Percentiles rank a stretch among this genome's conserved stretches.
phyloP scores from a whole-genome alignment of 2,329 filamentous ascomycete species.

The Nemania diffusa region DNA sequence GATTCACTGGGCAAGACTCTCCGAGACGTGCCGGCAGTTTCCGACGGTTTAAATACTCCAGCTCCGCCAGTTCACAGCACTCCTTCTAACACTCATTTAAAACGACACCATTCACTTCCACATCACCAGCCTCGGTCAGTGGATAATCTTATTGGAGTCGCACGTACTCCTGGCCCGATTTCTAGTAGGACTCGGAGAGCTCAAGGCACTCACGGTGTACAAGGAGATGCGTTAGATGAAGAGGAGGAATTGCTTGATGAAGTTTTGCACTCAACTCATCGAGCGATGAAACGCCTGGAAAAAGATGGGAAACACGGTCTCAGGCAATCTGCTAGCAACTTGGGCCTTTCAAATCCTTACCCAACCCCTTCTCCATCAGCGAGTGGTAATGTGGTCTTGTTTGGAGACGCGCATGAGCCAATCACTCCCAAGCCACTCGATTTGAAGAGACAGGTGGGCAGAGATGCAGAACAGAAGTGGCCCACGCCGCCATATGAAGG shows the following conservation, averaged over 20 bases:
- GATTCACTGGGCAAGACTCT: slow-evolving; percentile 70
- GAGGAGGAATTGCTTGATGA: slow-evolving; percentile 97
- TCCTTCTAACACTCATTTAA: slow-evolving; percentile 63
- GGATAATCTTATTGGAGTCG: slow-evolving; percentile 69
- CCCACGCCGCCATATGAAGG: slow-evolving; percentile 96
- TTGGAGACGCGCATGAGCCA: slow-evolving; percentile 71
- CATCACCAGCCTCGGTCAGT: slow-evolving; percentile 71
- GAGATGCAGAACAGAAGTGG: slow-evolving; percentile 74
- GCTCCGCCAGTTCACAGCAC: slow-evolving; percentile 65
- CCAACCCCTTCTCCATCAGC: slow-evolving; percentile 80
- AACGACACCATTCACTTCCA: slow-evolving; percentile 73
- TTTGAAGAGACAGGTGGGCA: slow-evolving; percentile 65
- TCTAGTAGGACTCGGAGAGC: slow-evolving; percentile 84
- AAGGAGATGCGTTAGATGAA: slow-evolving; percentile 94
- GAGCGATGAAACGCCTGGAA: slow-evolving; percentile 77
- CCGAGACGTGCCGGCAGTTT: slow-evolving; percentile 63
- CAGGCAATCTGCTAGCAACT: slow-evolving; percentile 72
- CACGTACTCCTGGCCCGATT: slow-evolving; percentile 68
- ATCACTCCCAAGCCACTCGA: slow-evolving; percentile 77
- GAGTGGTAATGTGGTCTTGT: slow-evolving; percentile 80
- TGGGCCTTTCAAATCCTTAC: slow-evolving; percentile 70
- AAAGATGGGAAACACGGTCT: slow-evolving; percentile 62
- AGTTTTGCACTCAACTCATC: slow-evolving; percentile 79
- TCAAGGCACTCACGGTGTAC: slow-evolving; percentile 77
- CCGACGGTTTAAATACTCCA: slow-evolving; percentile 58